Percentiles rank a stretch among this genome's conserved stretches.
These are phyloP conservation scores for Colletotrichum sp. DNA, from an alignment of 2,329 filamentous ascomycete species.

Conservation along the genomic window DNA sequence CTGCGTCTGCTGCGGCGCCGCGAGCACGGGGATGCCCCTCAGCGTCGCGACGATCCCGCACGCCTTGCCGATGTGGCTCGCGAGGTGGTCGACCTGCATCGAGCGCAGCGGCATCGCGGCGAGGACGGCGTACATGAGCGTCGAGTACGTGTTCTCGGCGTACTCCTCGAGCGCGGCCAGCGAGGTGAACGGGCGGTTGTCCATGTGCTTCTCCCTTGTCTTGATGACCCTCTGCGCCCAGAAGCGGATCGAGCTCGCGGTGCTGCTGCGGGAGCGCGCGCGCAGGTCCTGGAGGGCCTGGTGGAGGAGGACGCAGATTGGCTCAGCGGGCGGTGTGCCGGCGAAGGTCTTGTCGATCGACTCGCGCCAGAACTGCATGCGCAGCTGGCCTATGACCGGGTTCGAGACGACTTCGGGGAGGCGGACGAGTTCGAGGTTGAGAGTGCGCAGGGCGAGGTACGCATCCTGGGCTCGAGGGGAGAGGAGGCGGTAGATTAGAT, in stretches of 20 bases:
- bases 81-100: slow-evolving; percentile 87
- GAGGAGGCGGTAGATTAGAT: slow-evolving; percentile 84
- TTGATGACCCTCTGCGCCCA: slow-evolving; percentile 80
- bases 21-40: slow-evolving; percentile 87
- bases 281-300: slow-evolving; percentile 70
- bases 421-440: slow-evolving; percentile 90
- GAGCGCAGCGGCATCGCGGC: slow-evolving; percentile 80
- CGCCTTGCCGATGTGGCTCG: slow-evolving; percentile 94
- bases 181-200: slow-evolving; percentile 79
- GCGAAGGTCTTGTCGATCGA: slow-evolving; percentile 78
- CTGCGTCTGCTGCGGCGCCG: slow-evolving; percentile 69
- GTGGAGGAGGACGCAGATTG: slow-evolving; percentile 83
- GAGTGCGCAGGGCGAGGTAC: slow-evolving; percentile 87
- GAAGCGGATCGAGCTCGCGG: slow-evolving; percentile 63
- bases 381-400: slow-evolving; percentile 83
- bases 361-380: slow-evolving; percentile 95
- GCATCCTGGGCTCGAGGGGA: slow-evolving; percentile 76
- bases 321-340: slow-evolving; percentile 83
- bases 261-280: slow-evolving; percentile 35
- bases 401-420: slow-evolving; percentile 91
- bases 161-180: slow-evolving; percentile 82
- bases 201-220: slow-evolving; percentile 81
- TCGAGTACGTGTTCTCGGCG: slow-evolving; percentile 93
- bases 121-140: slow-evolving; percentile 85
- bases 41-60: slow-evolving; percentile 85